These are phyloP conservation scores for Dactylella cylindrospora DNA, from an alignment of 2,329 filamentous ascomycete genomes.

Conservation along the genomic window DNA sequence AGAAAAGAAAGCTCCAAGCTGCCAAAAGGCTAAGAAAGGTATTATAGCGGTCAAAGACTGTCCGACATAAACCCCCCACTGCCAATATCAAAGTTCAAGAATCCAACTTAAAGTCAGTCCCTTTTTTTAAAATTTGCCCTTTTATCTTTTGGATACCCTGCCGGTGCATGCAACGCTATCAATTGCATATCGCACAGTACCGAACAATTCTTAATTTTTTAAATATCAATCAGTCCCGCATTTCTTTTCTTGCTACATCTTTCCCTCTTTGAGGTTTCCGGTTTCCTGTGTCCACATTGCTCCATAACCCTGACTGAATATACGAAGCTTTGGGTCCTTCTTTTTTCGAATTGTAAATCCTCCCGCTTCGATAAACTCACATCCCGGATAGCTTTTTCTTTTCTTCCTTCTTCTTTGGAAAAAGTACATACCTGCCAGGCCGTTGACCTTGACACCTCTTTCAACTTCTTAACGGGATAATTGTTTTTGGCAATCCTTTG, in stretches of 20 bases:
- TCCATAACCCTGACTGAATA: slow-evolving; percentile 29
- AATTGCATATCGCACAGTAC: slow-evolving; percentile 5
- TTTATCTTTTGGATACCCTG: slow-evolving; percentile 2
- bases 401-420: slow-evolving; percentile 43
- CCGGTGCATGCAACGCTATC: slow-evolving; percentile 24
- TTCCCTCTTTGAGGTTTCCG: slow-evolving; percentile 40
- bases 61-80: too few relatives aligned
- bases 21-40: neutral
- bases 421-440: slow-evolving; percentile 37
- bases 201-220: slow-evolving; percentile 25
- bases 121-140: slow-evolving; percentile 14
- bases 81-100: slow-evolving; percentile 22
- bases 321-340: slow-evolving; percentile 43
- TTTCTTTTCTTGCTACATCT: slow-evolving; percentile 40
- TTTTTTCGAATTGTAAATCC: slow-evolving; percentile 42
- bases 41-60: too few relatives aligned
- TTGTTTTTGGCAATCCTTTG: slow-evolving; percentile 39
- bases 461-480: slow-evolving; percentile 12
- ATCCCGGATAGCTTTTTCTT: slow-evolving; percentile 11
- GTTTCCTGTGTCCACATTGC: slow-evolving; percentile 34
- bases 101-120: slow-evolving; percentile 40
- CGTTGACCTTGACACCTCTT: slow-evolving; percentile 12
- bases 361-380: slow-evolving; percentile 42
- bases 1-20: too few relatives aligned
- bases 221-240: slow-evolving; percentile 5